These are phyloP conservation scores for Scedosporium boydii DNA, from an alignment of 2,329 filamentous ascomycete species.

Conservation along the genomic window DNA sequence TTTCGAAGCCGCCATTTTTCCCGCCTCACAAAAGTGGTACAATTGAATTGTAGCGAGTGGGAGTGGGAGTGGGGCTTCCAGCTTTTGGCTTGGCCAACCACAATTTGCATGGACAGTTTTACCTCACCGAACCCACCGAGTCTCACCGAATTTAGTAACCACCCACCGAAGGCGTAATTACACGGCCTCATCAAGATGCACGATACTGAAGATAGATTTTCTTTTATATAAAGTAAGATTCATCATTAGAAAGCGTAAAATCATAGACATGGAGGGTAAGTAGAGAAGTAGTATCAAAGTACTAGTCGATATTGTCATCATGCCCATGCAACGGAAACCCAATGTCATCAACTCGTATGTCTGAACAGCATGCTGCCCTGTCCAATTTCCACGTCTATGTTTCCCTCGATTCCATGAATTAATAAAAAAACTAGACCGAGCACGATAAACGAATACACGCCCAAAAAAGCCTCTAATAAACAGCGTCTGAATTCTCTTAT, in stretches of 20 bases:
- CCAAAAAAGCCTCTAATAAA: not conserved
- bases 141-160: not conserved
- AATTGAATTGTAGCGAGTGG: no score
- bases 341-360: not conserved
- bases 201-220: not conserved
- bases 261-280: not conserved
- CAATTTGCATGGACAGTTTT: not conserved
- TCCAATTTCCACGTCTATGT: constrained; percentile 6
- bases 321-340: not conserved
- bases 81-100: not conserved
- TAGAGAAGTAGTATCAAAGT: not conserved
- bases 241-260: not conserved
- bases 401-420: not conserved
- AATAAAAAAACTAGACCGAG: not conserved
- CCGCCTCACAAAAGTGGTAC: not conserved
- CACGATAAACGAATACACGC: not conserved
- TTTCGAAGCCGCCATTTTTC: not conserved
- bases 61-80: not conserved
- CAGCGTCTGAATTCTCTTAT: constrained; percentile 29
- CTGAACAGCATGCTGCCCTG: not conserved
- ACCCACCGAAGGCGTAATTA: not conserved
- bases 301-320: not conserved
- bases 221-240: not conserved
- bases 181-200: not conserved
- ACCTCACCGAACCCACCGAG: not conserved